These are phyloP conservation scores for Malus orientalis DNA, from an alignment of 306 rosid species.

Conservation along the genomic window DNA sequence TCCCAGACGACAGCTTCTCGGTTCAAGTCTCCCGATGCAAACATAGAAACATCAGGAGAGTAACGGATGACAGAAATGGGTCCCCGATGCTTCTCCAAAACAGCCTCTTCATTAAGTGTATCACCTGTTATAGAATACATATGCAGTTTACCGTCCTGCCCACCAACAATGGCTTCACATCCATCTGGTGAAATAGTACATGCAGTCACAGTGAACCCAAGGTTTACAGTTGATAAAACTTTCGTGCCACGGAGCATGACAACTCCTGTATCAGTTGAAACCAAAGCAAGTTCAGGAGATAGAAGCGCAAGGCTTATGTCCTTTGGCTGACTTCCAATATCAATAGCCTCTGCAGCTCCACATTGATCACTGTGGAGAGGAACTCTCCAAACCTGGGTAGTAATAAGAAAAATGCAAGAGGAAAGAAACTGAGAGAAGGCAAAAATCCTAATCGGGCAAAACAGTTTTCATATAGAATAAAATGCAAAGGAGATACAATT, in stretches of 20 bases:
- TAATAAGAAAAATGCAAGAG: constrained; percentile 9
- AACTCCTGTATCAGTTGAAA: constrained; percentile 78
- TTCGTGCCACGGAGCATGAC: constrained; percentile 70
- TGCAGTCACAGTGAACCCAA: constrained; percentile 82
- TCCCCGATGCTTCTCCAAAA: constrained; percentile 90
- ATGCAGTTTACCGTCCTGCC: constrained; percentile 84
- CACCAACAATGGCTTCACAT: constrained; percentile 88
- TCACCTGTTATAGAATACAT: constrained; percentile 62
- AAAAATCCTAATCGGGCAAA: neutral
- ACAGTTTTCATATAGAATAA: neutral
- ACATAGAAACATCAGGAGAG: constrained; percentile 91
- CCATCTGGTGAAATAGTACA: constrained; percentile 85
- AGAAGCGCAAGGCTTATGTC: constrained; percentile 75
- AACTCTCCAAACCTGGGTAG: constrained; percentile 65
- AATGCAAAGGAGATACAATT: constrained; percentile 1
- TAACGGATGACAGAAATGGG: constrained; percentile 72
- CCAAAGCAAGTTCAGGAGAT: constrained; percentile 75
- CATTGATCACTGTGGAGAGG: constrained; percentile 56
- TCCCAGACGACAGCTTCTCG: constrained; percentile 95
- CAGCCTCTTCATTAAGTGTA: constrained; percentile 72
- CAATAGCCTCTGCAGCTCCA: constrained; percentile 75
- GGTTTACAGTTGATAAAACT: constrained; percentile 65
- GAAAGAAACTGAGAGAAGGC: neutral
- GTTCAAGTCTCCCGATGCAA: constrained; percentile 94
- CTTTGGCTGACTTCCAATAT: constrained; percentile 89